These are phyloP conservation scores for Metarhizium brunneum DNA, from an alignment of 2,329 filamentous ascomycete genomes.

Conservation along the genomic window DNA sequence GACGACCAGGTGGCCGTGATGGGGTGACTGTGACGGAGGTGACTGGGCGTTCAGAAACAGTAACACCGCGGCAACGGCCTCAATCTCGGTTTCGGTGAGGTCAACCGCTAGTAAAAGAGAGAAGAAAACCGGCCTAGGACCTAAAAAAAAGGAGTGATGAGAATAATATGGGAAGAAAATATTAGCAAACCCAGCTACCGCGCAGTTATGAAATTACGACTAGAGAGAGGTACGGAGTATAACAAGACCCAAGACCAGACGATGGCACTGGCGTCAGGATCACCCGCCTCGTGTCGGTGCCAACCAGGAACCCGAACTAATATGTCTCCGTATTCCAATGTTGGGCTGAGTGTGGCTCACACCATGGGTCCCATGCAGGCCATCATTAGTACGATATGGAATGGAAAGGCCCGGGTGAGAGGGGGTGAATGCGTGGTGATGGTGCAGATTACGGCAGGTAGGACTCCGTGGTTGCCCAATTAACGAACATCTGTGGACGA, in stretches of 20 bases:
- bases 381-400: neutral
- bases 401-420: neutral
- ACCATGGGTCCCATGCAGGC: constrained; percentile 9
- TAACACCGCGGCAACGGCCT: neutral
- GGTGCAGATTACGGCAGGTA: neutral
- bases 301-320: neutral
- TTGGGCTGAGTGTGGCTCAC: constrained; percentile 1
- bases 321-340: constrained; percentile 4
- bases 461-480: neutral
- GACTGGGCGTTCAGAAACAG: neutral
- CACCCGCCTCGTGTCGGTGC: neutral
- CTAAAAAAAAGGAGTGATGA: neutral
- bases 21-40: neutral
- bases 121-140: neutral
- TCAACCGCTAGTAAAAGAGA: neutral
- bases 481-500: neutral
- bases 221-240: neutral
- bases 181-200: neutral
- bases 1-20: neutral
- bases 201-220: constrained; percentile 16
- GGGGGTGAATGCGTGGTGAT: neutral
- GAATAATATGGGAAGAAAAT: neutral
- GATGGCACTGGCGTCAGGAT: neutral
- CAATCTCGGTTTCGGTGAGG: neutral
- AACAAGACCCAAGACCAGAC: neutral